phyloP scores from a whole-genome alignment of 192 early-diverging fungal genomes.

The Podila verticillata region DNA sequence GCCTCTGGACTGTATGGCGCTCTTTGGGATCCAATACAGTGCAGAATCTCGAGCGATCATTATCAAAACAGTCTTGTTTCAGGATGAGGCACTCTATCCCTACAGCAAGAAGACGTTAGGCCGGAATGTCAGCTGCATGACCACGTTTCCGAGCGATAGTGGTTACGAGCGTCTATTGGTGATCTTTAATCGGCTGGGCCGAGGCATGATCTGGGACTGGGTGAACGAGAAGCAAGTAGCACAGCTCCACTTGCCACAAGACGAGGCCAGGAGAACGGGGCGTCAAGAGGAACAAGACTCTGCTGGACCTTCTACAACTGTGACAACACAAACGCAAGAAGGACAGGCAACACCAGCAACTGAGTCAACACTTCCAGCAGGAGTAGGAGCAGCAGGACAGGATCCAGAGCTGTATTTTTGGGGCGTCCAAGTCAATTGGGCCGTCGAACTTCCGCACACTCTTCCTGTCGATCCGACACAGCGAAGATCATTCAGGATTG shows the following conservation, averaged over 20 bases:
- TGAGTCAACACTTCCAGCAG: background rate
- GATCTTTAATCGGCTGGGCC: constrained; percentile 27
- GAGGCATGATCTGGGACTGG: constrained; percentile 48
- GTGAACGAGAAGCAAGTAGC: constrained; percentile 29
- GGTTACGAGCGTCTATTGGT: constrained; percentile 24
- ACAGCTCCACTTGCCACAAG: constrained; percentile 13
- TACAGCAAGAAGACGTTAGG: constrained; percentile 19
- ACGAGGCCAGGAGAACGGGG: background rate
- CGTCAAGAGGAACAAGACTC: no score
- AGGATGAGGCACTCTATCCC: background rate
- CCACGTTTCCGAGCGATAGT: constrained; percentile 26
- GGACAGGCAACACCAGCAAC: no score
- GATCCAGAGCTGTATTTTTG: constrained; percentile 25
- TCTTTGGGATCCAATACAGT: constrained; percentile 33
- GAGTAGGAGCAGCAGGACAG: background rate
- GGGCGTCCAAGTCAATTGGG: constrained; percentile 39
- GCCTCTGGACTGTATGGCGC: constrained; percentile 24
- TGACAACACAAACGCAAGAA: no score
- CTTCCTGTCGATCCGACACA: background rate
- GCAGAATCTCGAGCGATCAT: constrained; percentile 21
- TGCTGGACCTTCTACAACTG: no score
- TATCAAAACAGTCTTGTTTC: constrained; percentile 27
- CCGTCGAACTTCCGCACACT: constrained; percentile 18
- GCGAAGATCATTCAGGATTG: constrained; percentile 23
- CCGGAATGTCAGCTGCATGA: constrained; percentile 33